These are phyloP conservation scores for Aureoboletus auriporus DNA, from an alignment of 768 basidiomycete species.

Conservation along the genomic window DNA sequence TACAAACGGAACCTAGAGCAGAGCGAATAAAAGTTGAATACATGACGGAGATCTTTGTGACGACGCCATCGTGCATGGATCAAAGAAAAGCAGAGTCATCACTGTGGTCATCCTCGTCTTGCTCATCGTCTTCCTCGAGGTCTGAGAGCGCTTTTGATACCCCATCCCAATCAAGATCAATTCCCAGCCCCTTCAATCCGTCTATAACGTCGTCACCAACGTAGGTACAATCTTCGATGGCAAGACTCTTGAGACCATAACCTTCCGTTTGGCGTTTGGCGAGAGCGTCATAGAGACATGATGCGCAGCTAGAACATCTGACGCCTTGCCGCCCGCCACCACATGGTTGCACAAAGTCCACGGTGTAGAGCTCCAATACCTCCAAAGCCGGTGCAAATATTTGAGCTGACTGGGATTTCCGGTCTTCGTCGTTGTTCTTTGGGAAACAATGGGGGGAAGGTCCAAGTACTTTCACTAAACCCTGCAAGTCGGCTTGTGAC, in stretches of 20 bases:
- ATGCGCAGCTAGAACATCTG: conserved; percentile 3
- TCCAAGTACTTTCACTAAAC: conserved; percentile 8
- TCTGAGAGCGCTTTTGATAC: not conserved
- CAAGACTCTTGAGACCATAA: conserved; percentile 9
- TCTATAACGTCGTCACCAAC: conserved; percentile 3
- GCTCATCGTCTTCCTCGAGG: not conserved
- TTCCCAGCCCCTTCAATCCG: conserved; percentile 4
- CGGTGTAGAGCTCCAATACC: conserved; percentile 7
- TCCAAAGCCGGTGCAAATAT: conserved; percentile 15
- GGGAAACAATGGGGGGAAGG: not conserved
- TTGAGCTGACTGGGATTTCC: not conserved
- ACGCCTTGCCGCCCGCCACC: not conserved
- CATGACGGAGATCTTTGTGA: no score
- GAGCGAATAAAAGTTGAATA: no score
- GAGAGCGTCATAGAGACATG: conserved; percentile 16
- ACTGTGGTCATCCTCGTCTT: not conserved
- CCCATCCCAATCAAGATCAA: conserved; percentile 18
- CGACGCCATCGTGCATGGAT: no score
- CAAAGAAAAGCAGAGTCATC: no score
- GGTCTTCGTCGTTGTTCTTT: not conserved
- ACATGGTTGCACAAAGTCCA: conserved; percentile 10
- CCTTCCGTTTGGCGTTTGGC: conserved; percentile 9
- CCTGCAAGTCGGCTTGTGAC: conserved; percentile 2
- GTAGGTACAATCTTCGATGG: conserved; percentile 8
- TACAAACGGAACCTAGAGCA: no score